Percentiles rank a stretch among this genome's conserved stretches.
Conservation (phyloP, 441 rosid species). For the Gossypium schwendimanii region DNA sequence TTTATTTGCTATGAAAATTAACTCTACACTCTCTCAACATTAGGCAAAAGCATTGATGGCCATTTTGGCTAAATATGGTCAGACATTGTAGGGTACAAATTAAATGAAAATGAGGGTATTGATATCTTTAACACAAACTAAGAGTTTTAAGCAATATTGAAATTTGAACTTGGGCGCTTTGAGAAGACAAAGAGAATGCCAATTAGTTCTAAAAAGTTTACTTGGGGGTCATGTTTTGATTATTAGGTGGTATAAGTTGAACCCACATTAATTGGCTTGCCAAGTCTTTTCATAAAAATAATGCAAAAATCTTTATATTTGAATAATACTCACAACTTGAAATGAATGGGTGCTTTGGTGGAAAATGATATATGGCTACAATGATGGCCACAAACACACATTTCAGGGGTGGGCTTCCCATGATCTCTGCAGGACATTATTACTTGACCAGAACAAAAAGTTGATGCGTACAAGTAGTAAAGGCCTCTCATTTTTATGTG, state of each 20-base stretch:
- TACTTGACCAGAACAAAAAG: neutral
- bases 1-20: neutral
- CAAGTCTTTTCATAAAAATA: neutral
- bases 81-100: too few relatives aligned
- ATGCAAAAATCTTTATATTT: neutral
- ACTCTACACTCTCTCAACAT: too few relatives aligned
- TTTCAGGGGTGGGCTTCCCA: neutral
- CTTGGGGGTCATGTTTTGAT: too few relatives aligned
- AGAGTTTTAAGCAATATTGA: too few relatives aligned
- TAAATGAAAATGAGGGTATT: too few relatives aligned
- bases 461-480: neutral
- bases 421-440: neutral
- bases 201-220: too few relatives aligned
- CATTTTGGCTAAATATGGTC: too few relatives aligned
- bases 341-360: neutral
- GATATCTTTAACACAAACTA: too few relatives aligned
- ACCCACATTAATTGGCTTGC: neutral
- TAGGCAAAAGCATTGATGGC: too few relatives aligned
- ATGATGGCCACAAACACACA: neutral
- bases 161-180: too few relatives aligned
- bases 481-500: slow-evolving; percentile 20
- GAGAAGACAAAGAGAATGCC: too few relatives aligned
- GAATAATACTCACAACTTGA: neutral
- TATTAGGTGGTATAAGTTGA: too few relatives aligned
- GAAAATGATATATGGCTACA: neutral